Percentiles rank a stretch among this genome's conserved stretches.
Conservation (phyloP, 1,284 basidiomycete species). For the Irpex lacteus region DNA sequence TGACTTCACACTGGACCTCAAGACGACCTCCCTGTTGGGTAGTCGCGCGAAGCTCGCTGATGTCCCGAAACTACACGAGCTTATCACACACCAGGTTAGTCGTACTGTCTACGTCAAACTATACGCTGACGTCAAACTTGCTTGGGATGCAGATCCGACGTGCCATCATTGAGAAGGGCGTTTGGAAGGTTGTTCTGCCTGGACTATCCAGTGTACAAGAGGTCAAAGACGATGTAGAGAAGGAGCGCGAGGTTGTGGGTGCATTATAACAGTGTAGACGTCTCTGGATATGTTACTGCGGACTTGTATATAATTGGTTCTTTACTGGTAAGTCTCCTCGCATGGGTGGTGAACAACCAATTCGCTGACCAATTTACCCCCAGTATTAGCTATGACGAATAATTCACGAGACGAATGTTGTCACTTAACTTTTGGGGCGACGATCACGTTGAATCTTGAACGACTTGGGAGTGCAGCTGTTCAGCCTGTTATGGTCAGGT, state of each 20-base stretch:
- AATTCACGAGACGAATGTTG: background rate
- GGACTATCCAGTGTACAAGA: slow-evolving; percentile 50
- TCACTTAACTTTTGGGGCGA: background rate
- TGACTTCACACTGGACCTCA: slow-evolving; percentile 58
- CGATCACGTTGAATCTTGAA: too few relatives aligned
- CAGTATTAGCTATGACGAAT: background rate
- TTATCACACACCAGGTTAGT: slow-evolving; percentile 75
- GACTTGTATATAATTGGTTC: background rate
- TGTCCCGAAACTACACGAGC: slow-evolving; percentile 79
- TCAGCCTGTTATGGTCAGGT: too few relatives aligned
- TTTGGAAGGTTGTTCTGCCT: slow-evolving; percentile 69
- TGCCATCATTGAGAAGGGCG: slow-evolving; percentile 55
- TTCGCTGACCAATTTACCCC: background rate
- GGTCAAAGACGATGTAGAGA: slow-evolving; percentile 40
- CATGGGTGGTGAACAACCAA: background rate
- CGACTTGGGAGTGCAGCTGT: too few relatives aligned
- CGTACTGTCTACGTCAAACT: background rate
- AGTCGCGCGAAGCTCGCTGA: slow-evolving; percentile 81
- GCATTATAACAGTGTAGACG: background rate
- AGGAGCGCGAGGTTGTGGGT: slow-evolving; percentile 25
- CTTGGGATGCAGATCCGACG: slow-evolving; percentile 28
- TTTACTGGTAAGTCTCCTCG: background rate
- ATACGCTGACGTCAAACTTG: background rate
- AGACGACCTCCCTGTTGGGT: slow-evolving; percentile 76
- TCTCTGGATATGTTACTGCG: background rate